Conservation (phyloP, 495 filamentous ascomycete genomes). For the Aspergillus kassunensis region DNA sequence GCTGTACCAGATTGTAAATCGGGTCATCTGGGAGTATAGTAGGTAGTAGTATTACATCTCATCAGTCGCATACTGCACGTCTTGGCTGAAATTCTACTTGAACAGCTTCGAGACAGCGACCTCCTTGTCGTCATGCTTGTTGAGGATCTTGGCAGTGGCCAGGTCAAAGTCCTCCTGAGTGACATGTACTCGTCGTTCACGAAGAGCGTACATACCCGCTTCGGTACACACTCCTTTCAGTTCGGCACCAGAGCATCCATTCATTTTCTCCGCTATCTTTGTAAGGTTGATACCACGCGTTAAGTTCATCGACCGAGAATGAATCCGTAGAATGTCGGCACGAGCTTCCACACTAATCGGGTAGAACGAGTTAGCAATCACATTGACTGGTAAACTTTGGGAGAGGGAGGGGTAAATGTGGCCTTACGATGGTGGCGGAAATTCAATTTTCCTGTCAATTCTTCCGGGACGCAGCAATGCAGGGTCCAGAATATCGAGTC, state of each 20-base stretch:
- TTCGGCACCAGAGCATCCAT: slow-evolving; percentile 95
- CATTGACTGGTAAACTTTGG: background rate
- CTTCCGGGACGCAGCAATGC: slow-evolving; percentile 89
- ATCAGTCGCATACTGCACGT: slow-evolving; percentile 8
- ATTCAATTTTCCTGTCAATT: slow-evolving; percentile 99
- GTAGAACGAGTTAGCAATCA: slow-evolving; percentile 13
- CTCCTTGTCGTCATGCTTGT: slow-evolving; percentile 99
- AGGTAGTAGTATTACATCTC: slow-evolving; percentile 16
- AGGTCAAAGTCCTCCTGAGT: slow-evolving; percentile 99
- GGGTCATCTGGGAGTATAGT: background rate
- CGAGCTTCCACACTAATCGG: slow-evolving; percentile 74
- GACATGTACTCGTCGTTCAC: slow-evolving; percentile 93
- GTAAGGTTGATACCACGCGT: slow-evolving; percentile 95
- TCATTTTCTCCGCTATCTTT: slow-evolving; percentile 99
- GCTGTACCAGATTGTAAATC: background rate
- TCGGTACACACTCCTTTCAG: slow-evolving; percentile 97
- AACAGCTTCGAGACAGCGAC: slow-evolving; percentile 84
- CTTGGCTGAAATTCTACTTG: slow-evolving; percentile 57
- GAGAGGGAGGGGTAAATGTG: background rate
- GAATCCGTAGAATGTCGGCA: slow-evolving; percentile 96
- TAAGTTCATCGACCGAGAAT: slow-evolving; percentile 96
- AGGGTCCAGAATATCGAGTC: slow-evolving; percentile 94
- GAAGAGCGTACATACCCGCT: slow-evolving; percentile 94
- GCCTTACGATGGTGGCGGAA: slow-evolving; percentile 83
- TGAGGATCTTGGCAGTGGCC: slow-evolving; percentile 97